Percentiles rank a stretch among this genome's conserved stretches.
Conservation (phyloP, 192 early-diverging fungal species). For the Helicostylum pulchrum region DNA sequence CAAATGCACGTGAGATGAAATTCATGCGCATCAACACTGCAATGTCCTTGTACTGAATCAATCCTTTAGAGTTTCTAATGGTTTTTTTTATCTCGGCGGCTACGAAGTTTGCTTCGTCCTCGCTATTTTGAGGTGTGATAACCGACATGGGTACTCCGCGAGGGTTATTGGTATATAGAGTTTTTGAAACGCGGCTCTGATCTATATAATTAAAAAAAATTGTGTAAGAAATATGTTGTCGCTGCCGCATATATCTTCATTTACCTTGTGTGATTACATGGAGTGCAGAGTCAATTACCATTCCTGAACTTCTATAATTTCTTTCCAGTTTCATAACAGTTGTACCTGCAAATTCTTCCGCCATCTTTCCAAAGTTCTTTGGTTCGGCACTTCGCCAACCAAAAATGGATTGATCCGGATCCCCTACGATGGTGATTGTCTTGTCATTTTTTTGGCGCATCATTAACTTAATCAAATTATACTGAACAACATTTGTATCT, state of each 20-base stretch:
- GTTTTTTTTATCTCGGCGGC: constrained; percentile 15
- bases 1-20: constrained; percentile 5
- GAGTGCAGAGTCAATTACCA: constrained; percentile 12
- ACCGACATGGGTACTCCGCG: constrained; percentile 12
- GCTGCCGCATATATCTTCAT: neutral
- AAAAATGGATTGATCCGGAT: constrained; percentile 35
- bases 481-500: constrained; percentile 31
- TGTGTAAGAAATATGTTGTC: neutral
- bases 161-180: constrained; percentile 14
- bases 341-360: neutral
- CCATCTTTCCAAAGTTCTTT: constrained; percentile 24
- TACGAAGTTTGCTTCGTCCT: constrained; percentile 10
- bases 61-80: constrained; percentile 10
- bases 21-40: constrained; percentile 21
- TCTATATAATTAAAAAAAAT: constrained; percentile 7
- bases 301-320: constrained; percentile 28
- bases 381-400: constrained; percentile 28
- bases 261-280: constrained; percentile 29
- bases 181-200: constrained; percentile 2
- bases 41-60: constrained; percentile 21
- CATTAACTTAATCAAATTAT: constrained; percentile 21
- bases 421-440: constrained; percentile 28
- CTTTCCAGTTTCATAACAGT: constrained; percentile 3
- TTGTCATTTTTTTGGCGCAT: neutral
- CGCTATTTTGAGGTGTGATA: neutral